These are phyloP conservation scores for Saturnispora diversa DNA, from an alignment of 805 yeast species.

Conservation along the genomic window DNA sequence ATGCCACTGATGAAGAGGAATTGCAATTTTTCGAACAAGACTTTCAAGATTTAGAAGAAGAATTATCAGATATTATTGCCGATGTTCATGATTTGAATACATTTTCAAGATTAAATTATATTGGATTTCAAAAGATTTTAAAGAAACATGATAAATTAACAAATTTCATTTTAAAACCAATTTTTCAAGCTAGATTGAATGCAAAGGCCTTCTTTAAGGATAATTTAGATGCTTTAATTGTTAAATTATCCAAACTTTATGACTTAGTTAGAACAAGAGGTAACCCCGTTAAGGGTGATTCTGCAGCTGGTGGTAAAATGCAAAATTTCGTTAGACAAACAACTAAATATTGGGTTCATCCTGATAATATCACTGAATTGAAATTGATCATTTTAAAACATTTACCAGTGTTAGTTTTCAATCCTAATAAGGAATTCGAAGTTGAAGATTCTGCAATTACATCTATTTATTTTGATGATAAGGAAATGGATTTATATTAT, in stretches of 20 bases:
- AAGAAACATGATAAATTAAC: conserved; percentile 95
- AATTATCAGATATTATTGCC: conserved; percentile 80
- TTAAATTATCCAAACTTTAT: conserved; percentile 78
- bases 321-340: conserved; percentile 98
- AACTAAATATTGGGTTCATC: conserved; percentile 98
- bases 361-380: conserved; percentile 94
- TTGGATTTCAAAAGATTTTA: conserved; percentile 93
- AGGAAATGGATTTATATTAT: conserved; percentile 80
- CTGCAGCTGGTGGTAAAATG: conserved; percentile 96
- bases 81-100: conserved; percentile 96
- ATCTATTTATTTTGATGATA: conserved; percentile 90
- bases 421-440: conserved; percentile 92
- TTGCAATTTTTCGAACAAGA: conserved; percentile 45
- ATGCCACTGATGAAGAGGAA: conserved; percentile 31
- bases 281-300: conserved; percentile 89
- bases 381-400: conserved; percentile 89
- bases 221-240: conserved; percentile 82
- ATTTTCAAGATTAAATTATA: conserved; percentile 86
- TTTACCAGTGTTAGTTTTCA: conserved; percentile 93
- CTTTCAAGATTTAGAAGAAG: conserved; percentile 68
- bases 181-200: conserved; percentile 86
- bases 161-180: conserved; percentile 71
- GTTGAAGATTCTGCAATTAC: conserved; percentile 93
- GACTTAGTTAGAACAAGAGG: conserved; percentile 95
- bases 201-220: conserved; percentile 95